Base-by-base conservation (phyloP, 495 filamentous ascomycete genomes). In the Extremus antarcticus region DNA sequence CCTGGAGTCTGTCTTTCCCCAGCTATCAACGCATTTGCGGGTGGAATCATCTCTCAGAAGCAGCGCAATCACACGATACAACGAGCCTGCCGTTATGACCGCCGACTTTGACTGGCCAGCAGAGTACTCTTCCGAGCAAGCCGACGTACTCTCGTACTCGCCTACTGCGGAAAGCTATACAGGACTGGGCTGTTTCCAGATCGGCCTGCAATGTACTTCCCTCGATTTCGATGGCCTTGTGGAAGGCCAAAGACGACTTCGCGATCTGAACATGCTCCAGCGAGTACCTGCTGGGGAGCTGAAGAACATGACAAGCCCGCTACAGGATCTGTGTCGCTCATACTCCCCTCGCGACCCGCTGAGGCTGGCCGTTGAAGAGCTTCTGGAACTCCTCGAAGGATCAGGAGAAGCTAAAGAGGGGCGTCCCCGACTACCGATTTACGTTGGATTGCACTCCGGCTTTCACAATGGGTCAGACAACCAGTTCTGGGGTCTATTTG, bases 401-500 rank as follows among this genome's bases (percentile, higher is more conserved):
- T 17, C 4, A 9, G 46, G 40, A 7, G 11, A 53, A 16, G 65
- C 70, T 45, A 22, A 17, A 24, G 50, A 61, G 23, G 43, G 20
- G 11, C 47, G 48, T 48, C n/a, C 16, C 13, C 50, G 16, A 19
- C 11, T 68, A 22, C 67, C 60, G 25, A 65, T 79, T 0, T 69
- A 71, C 58, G 67, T 72, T 25, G 75, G 76, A 0, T 62, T 81
- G 17, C 75, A 81, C 54, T 80, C 77, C 41, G 79, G 78, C 9
- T 75, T 82, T 41, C 74, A 73, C 46, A 75, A 72, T 16, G 70
- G 65, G 16, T 55, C 67, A 2, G 72, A 74, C 16, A 56, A 62
- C 20, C 75, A 78, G 29, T 81, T 80, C 57, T 82, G 78, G 79
- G 74, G 71, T 17, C 73, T 82, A 2, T 78, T 73, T 52, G 71